Base-by-base conservation (phyloP, 2,329 filamentous ascomycete species). In the Didymella glomerata region DNA sequence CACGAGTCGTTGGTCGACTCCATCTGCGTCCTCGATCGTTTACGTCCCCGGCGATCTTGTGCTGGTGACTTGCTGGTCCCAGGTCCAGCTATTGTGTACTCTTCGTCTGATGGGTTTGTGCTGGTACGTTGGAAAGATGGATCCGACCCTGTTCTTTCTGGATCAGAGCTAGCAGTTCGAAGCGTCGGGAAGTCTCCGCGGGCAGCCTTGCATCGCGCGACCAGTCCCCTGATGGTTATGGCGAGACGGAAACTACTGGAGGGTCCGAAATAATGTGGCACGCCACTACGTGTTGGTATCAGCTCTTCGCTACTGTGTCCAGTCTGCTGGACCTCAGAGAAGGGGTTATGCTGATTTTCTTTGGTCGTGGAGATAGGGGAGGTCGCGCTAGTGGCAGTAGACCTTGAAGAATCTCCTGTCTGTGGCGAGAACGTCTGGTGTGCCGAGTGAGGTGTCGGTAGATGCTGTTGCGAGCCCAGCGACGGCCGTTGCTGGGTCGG, bases 211-310 rank as follows among this genome's bases (percentile, higher is more conserved):
- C 61, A 72, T 22, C 71, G 63, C 18, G 65, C 64, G 8, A 67
- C 64, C 13, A 72, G 47, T 3, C 49, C 51, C 9, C 66, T 59
- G 34, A 72, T 67, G 22, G 64, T 69, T 20, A 57, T 61, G 7
- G 69, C 68, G 34, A 73, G 63, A 41, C 64, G 64, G 25, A 70
- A 72, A 47, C 64, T 70, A 24, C 66, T 68, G 9, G 68, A 72
- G 14, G 70, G 68, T 22, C 71, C 70, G 52, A 72, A 71, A 54
- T 72, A 72, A 47, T 70, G 69, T 9, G 69, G 62, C 7, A 63
- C 63, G 18, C 65, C 66, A 45, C 63, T 57, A n/a, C 60, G 49
- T 9, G 66, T 61, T 25, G 61, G 66, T 34, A 71, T 54, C 30
- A 68, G 48, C 25, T 65, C 66, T 48, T 70, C 67, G 16, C 42